Base-by-base conservation (phyloP, 805 yeast species). In the Metschnikowia kunwiensis region DNA sequence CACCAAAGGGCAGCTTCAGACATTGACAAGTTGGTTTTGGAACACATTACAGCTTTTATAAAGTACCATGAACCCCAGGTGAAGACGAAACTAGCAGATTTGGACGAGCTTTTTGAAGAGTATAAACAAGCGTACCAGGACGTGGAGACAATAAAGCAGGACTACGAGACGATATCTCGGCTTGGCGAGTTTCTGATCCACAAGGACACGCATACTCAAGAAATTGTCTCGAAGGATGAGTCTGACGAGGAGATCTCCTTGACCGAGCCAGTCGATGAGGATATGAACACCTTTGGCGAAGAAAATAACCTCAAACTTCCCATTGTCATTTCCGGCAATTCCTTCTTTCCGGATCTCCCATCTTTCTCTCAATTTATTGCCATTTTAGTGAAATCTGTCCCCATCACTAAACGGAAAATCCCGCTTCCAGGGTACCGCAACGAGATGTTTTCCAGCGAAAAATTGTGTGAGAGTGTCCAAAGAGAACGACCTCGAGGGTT, bases 391-490 rank as follows among this genome's bases (percentile, higher is more conserved):
- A 16, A 27, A 5, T 30, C 47, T 2, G 53, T 68, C 5, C 54
- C 58, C 4, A 49, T 58, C 1, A 43, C 47, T 3, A 58, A 53
- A 37, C 50, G 71, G 19, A 62, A 55, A 32, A 57, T 68, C 14
- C 64, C 66, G 0, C 42, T 68, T 13, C 71, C 72, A 2, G 72
- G 73, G 1, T 63, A 61, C 38, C 57, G 54, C 30, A 59, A 58
- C 33, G 68, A 66, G 25, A 58, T 61, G 6, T 68, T 68, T 47
- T 57, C 61, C 31, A 64, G 72, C 40, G 68, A 66, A 22, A 60
- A 58, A 18, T 39, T 68, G 9, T 61, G 68, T 43, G 57, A 56
- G 7, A 54, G 44, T 31, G 24, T 64, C 16, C 38, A 24, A 8
- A 49, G 47, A 25, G 34, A 43, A 24, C 50, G 65, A 26, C 62